Percentiles rank a stretch among this genome's conserved stretches.
Evolutionary conservation across 2,329 filamentous ascomycete genomes (phyloP).

Genomic region (Amauroascus verrucosus): DNA sequence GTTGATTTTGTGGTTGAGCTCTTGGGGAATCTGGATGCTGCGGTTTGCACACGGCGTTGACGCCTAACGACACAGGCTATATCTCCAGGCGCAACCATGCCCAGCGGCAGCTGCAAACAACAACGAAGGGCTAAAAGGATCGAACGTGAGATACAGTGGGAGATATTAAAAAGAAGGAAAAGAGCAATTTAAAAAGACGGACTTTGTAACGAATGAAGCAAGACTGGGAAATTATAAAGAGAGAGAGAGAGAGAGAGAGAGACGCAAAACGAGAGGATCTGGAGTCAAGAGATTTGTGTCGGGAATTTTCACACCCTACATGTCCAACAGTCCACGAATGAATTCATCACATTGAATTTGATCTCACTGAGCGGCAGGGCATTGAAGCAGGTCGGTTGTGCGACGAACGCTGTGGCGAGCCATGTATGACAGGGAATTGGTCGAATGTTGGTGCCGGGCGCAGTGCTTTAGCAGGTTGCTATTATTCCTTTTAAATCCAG

Average conservation of each 20-base stretch:
- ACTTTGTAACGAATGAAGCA: too few relatives aligned
- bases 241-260: not conserved
- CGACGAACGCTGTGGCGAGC: constrained; percentile 6
- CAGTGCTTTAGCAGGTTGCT: not conserved
- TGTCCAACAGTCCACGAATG: not conserved
- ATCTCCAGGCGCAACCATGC: constrained; percentile 6
- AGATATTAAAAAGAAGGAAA: not conserved
- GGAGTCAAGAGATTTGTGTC: not conserved
- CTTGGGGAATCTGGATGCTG: constrained; percentile 1
- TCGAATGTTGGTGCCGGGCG: not conserved
- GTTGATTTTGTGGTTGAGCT: constrained; percentile 7
- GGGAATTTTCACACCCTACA: not conserved
- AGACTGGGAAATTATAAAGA: too few relatives aligned
- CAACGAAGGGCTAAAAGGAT: not conserved
- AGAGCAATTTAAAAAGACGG: too few relatives aligned
- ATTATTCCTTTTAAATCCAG: not conserved
- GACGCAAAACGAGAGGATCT: constrained; percentile 7
- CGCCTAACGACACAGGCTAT: constrained; percentile 4
- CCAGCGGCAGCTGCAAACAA: not conserved
- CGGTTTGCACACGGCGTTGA: constrained; percentile 14
- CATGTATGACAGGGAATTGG: constrained; percentile 9
- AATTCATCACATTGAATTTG: not conserved
- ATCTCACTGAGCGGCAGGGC: not conserved
- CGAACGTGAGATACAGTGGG: not conserved
- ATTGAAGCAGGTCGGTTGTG: constrained; percentile 4